A percentile compares a stretch with the other conserved stretches of the same genome.
Conservation (phyloP, 2,329 filamentous ascomycete genomes). For the Cordyceps cateniannulata region DNA sequence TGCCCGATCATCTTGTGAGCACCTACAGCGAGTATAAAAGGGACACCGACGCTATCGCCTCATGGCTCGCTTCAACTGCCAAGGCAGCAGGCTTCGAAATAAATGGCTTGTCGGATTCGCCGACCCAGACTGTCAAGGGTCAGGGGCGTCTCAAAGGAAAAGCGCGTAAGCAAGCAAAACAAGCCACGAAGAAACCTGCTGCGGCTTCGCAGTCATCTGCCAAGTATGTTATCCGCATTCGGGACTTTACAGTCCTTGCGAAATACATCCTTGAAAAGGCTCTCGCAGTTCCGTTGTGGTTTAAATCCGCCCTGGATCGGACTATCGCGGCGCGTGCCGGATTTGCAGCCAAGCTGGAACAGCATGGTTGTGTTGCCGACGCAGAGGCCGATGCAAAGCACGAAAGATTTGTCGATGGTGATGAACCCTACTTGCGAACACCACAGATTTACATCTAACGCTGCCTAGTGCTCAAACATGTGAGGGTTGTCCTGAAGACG, state of each 20-base stretch:
- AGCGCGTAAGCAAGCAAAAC: neutral
- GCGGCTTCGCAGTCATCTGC: neutral
- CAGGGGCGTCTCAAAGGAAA: neutral
- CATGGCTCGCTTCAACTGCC: constrained; percentile 17
- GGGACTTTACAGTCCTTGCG: constrained; percentile 16
- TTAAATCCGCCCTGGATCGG: constrained; percentile 15
- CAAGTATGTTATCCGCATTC: constrained; percentile 14
- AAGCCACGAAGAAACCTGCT: neutral
- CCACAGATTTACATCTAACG: neutral
- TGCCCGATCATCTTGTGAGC: no score
- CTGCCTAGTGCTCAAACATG: constrained; percentile 1
- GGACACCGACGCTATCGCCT: constrained; percentile 18
- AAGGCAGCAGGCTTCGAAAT: constrained; percentile 14
- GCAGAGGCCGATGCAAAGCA: neutral
- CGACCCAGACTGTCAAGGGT: neutral
- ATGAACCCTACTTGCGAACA: neutral
- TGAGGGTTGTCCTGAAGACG: constrained; percentile 16
- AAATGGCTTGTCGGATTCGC: neutral
- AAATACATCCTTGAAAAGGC: constrained; percentile 12
- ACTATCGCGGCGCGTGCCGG: constrained; percentile 15
- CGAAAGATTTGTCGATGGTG: neutral
- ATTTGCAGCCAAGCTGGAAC: constrained; percentile 13
- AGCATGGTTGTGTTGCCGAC: neutral
- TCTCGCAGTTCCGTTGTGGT: constrained; percentile 13
- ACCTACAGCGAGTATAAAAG: no score